Conservation (phyloP, 1,284 basidiomycete species). For the Ceratobasidium sp. region DNA sequence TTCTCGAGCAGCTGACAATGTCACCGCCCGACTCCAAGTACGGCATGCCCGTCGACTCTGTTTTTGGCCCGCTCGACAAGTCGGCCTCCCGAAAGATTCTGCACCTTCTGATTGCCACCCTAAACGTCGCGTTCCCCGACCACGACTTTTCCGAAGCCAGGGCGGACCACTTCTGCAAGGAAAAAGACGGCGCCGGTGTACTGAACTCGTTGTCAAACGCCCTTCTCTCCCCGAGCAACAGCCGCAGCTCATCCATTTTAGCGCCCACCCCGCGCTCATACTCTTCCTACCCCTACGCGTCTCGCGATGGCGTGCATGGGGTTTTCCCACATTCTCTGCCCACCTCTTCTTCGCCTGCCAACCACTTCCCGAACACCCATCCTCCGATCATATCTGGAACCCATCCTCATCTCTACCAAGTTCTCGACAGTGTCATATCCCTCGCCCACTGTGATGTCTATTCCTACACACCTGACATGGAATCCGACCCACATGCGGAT, state of each 20-base stretch:
- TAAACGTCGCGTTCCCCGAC: conserved; percentile 98
- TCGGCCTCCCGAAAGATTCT: conserved; percentile 83
- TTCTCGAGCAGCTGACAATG: conserved; percentile 60
- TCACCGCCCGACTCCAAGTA: conserved; percentile 45
- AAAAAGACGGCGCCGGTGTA: conserved; percentile 77
- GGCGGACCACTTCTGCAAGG: conserved; percentile 89
- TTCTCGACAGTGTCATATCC: conserved; percentile 91
- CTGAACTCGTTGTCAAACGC: conserved; percentile 86
- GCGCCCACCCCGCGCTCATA: conserved; percentile 74
- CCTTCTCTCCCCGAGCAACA: conserved; percentile 60
- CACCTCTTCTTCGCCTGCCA: conserved; percentile 74
- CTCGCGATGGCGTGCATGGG: conserved; percentile 61
- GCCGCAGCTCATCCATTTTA: conserved; percentile 56
- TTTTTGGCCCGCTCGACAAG: conserved; percentile 61
- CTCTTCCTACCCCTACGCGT: conserved; percentile 81
- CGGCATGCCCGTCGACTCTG: conserved; percentile 52
- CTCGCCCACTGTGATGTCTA: conserved; percentile 95
- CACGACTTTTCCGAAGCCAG: conserved; percentile 96
- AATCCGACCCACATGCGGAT: conserved; percentile 94
- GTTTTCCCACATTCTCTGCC: conserved; percentile 80
- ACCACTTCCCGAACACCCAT: conserved; percentile 70
- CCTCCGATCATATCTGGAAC: conserved; percentile 65
- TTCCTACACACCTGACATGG: conserved; percentile 93
- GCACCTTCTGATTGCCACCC: conserved; percentile 93
- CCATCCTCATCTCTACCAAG: conserved; percentile 87